phyloP scores from a whole-genome alignment of 306 rosid species.

The Sophora flavescens region DNA sequence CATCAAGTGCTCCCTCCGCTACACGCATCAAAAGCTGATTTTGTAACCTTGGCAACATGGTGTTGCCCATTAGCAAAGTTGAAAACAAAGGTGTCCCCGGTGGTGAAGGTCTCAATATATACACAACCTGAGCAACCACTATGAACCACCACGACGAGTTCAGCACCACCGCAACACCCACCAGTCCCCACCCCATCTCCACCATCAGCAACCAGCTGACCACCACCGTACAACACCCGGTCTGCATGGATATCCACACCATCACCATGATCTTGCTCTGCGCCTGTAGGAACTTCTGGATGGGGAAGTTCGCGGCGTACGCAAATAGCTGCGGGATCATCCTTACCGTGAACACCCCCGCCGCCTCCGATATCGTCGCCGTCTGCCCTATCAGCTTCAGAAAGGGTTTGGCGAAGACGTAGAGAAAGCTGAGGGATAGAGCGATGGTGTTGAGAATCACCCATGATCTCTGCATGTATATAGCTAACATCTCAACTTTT shows the following conservation, averaged over 20 bases:
- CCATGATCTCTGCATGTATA: constrained; percentile 94
- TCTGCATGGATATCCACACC: constrained; percentile 79
- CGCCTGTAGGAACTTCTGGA: constrained; percentile 82
- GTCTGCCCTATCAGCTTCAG: constrained; percentile 73
- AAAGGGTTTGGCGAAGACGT: constrained; percentile 65
- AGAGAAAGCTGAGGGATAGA: constrained; percentile 49
- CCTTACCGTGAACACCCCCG: constrained; percentile 75
- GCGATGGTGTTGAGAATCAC: constrained; percentile 67
- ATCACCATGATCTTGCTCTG: constrained; percentile 93
- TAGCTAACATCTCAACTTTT: constrained; percentile 75
- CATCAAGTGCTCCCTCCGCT: too few species aligned
- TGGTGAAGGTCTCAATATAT: constrained; percentile 61
- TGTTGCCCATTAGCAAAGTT: too few species aligned
- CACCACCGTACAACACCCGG: constrained; percentile 63
- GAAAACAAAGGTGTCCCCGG: too few species aligned
- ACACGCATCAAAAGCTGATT: too few species aligned
- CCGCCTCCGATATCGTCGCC: constrained; percentile 66
- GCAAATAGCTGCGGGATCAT: constrained; percentile 96
- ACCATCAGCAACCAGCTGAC: constrained; percentile 82
- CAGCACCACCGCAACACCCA: constrained; percentile 77
- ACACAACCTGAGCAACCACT: constrained; percentile 66
- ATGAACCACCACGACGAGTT: constrained; percentile 83
- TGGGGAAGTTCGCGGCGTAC: constrained; percentile 77
- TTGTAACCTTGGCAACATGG: too few species aligned
- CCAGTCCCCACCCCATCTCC: constrained; percentile 70